Evolutionary conservation across 306 rosid genomes (phyloP).

Genomic region (Lablab purpureus): DNA sequence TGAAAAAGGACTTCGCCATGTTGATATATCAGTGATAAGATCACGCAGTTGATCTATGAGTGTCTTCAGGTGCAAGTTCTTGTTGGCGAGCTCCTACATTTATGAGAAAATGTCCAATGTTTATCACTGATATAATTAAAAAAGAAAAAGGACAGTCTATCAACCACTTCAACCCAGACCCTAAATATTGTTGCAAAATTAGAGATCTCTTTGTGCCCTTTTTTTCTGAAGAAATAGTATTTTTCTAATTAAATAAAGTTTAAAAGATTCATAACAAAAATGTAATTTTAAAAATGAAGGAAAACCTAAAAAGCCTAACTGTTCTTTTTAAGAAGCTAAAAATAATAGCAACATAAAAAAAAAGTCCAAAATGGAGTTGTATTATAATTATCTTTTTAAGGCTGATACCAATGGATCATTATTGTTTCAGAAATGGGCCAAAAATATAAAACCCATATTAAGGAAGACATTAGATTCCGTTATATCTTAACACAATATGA

Average conservation of each 20-base stretch:
- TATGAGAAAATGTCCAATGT: constrained; percentile 29
- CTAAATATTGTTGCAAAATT: neutral
- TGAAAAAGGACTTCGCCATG: constrained; percentile 94
- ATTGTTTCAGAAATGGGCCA: constrained; percentile 9
- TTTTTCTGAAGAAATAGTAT: neutral
- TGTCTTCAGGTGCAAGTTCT: constrained; percentile 75
- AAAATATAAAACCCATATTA: neutral
- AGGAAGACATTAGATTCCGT: neutral
- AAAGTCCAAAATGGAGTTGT: neutral
- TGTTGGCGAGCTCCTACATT: constrained; percentile 77
- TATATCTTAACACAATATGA: no score
- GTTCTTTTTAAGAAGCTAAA: neutral
- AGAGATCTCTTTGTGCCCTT: neutral
- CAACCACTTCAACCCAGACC: constrained; percentile 33
- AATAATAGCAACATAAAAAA: neutral
- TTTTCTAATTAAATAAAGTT: neutral
- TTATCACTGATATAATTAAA: constrained; percentile 11
- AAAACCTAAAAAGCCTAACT: neutral
- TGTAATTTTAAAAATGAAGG: neutral
- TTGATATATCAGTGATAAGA: constrained; percentile 83
- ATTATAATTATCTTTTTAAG: neutral
- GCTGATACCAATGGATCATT: neutral
- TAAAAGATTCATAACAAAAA: neutral
- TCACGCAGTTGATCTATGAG: constrained; percentile 87
- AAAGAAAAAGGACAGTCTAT: neutral